phyloP scores from a whole-genome alignment of 495 filamentous ascomycete genomes.

The Tuber borchii region DNA sequence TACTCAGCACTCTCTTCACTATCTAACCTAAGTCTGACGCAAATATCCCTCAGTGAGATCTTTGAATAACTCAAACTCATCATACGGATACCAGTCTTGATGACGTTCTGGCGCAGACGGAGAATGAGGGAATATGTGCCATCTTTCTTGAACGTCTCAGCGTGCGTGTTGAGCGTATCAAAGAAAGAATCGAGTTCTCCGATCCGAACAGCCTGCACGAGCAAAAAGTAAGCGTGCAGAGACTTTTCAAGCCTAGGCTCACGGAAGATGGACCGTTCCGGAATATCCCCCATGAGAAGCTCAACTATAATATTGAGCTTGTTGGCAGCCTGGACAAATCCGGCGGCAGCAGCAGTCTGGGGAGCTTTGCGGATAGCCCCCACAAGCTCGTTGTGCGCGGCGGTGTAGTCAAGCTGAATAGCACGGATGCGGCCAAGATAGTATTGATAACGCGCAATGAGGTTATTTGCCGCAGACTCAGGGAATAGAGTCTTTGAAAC shows the following conservation, averaged over 20 bases:
- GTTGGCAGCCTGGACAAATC: constrained; percentile 90
- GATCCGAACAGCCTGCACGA: constrained; percentile 89
- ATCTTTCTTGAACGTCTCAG: constrained; percentile 78
- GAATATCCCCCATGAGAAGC: constrained; percentile 96
- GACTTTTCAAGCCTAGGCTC: constrained; percentile 75
- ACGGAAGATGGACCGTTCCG: constrained; percentile 88
- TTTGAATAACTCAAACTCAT: constrained; percentile 96
- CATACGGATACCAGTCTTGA: constrained; percentile 98
- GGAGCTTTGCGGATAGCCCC: constrained; percentile 92
- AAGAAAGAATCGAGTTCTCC: constrained; percentile 90
- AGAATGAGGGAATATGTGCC: constrained; percentile 93
- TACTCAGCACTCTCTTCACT: constrained; percentile 96
- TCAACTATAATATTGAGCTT: constrained; percentile 93
- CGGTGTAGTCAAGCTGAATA: constrained; percentile 91
- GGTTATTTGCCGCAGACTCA: constrained; percentile 86
- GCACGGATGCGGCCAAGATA: constrained; percentile 94
- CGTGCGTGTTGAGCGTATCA: constrained; percentile 69
- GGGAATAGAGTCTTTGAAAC: constrained; percentile 94
- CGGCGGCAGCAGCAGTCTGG: constrained; percentile 75
- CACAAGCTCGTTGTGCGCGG: constrained; percentile 89
- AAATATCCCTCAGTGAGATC: constrained; percentile 96
- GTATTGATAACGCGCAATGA: constrained; percentile 92
- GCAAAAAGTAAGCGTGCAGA: constrained; percentile 81
- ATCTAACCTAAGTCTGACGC: constrained; percentile 83
- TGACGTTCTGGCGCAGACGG: constrained; percentile 92